Percentiles rank a stretch among this genome's conserved stretches.
Conservation (phyloP, 768 basidiomycete species). For the Termitomyces sp. region DNA sequence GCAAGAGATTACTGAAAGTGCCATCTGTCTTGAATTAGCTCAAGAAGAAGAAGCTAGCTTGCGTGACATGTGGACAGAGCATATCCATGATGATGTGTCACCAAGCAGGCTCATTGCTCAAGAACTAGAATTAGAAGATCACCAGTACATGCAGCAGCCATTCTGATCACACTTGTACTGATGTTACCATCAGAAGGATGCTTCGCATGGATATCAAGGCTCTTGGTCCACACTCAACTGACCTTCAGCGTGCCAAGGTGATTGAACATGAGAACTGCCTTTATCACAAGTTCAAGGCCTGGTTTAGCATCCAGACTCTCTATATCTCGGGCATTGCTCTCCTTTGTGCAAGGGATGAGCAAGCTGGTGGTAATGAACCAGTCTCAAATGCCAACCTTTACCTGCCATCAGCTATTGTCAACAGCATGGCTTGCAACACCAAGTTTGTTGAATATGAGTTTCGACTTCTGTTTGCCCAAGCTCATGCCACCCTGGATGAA, state of each 20-base stretch:
- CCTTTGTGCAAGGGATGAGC: conserved; percentile 1
- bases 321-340: conserved; percentile 25
- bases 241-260: conserved; percentile 27
- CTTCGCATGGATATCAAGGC: conserved; percentile 13
- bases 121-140: conserved; percentile 14
- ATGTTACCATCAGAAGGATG: too few species aligned
- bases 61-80: too few species aligned
- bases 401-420: background rate
- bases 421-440: background rate
- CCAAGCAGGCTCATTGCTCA: conserved; percentile 24
- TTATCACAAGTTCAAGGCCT: conserved; percentile 25
- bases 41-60: conserved; percentile 10
- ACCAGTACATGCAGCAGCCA: too few species aligned
- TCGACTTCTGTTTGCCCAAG: conserved; percentile 29
- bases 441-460: conserved; percentile 24
- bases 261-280: conserved; percentile 23
- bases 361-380: conserved; percentile 1
- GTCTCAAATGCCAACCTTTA: conserved; percentile 2
- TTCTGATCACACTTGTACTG: too few species aligned
- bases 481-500: conserved; percentile 24
- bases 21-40: conserved; percentile 11
- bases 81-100: conserved; percentile 12
- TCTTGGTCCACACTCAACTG: conserved; percentile 24
- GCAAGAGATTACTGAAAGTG: conserved; percentile 12
- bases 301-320: conserved; percentile 26